Base-by-base conservation (phyloP, 805 yeast genomes). In the Candida piceae region DNA sequence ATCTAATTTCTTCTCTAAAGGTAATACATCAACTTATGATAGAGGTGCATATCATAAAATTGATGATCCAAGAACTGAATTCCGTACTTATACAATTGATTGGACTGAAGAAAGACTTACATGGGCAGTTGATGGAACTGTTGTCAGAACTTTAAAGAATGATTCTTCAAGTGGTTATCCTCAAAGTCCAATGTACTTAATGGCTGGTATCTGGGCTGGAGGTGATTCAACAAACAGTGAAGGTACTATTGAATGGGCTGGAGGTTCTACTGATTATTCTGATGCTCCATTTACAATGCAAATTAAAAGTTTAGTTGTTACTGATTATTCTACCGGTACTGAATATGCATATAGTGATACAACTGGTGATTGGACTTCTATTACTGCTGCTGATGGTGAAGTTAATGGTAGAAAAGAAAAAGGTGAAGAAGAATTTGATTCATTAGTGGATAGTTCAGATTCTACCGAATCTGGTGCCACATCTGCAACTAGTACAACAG, bases 231-330 rank as follows among this genome's bases (percentile, higher is more conserved):
- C 64, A 18, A 81, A 81, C 50, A 64, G 69, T 6, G 64, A 65
- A 26, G 90, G 90, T 34, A 81, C 89, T 2, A 80, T 83, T 39
- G 76, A 76, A 51, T 83, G 93, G 93, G 87, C 90, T 4, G 90
- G 90, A 40, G 95, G 94, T 39, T 40, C 48, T 15, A 77, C 87
- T 11, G 80, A 84, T 53, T 82, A 76, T 52, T 44, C 72, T 4
- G 53, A 72, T 19, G 85, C 77, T 19, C 90, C 93, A 35, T 85
- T 78, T 60, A 53, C 76, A 15, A 81, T 84, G 84, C 52, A 67
- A 46, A 69, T 88, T 46, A 66, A 78, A 52, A 64, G 70, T 4
- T 52, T 86, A 29, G 57, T 69, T 20, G 81, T 84, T n/a, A 66
- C 78, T 17, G 88, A 82, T 59, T 82, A 80, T 53, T 80, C 87